Conservation (phyloP, 2,329 filamentous ascomycete species). For the Proliferodiscus dingleyae region DNA sequence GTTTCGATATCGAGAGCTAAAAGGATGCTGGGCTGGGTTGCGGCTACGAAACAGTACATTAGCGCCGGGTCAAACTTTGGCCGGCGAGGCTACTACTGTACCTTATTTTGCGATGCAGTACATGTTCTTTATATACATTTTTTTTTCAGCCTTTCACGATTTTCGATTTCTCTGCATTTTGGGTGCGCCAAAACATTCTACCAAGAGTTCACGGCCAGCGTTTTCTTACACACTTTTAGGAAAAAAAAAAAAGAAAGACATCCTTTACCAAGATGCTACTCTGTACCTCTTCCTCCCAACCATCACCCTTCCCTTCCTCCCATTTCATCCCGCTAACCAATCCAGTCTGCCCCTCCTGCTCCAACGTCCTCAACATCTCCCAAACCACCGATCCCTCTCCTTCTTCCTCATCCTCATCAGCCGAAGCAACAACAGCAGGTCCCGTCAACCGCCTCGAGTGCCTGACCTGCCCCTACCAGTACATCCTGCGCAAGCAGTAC, state of each 20-base stretch:
- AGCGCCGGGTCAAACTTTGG: background rate
- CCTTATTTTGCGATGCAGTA: too few relatives aligned
- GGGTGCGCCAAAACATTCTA: too few relatives aligned
- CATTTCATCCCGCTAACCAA: slow-evolving; percentile 8
- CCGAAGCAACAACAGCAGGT: too few relatives aligned
- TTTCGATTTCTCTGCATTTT: background rate
- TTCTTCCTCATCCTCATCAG: background rate
- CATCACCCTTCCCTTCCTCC: too few relatives aligned
- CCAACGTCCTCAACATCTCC: slow-evolving; percentile 76
- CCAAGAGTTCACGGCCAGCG: too few relatives aligned
- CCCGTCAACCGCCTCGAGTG: slow-evolving; percentile 93
- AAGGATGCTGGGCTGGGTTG: too few relatives aligned
- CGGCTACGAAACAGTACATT: background rate
- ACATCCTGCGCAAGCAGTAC: slow-evolving; percentile 72
- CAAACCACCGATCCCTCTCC: background rate
- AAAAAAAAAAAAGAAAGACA: too few relatives aligned
- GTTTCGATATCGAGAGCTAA: background rate
- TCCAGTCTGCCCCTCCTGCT: slow-evolving; percentile 83
- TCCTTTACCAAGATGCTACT: slow-evolving; percentile 51
- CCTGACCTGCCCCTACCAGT: slow-evolving; percentile 91
- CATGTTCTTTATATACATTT: background rate
- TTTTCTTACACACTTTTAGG: too few relatives aligned
- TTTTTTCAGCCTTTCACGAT: background rate
- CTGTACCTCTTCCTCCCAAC: slow-evolving; percentile 45
- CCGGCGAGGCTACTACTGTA: background rate